A percentile compares a stretch with the other conserved stretches of the same genome.
phyloP scores from a whole-genome alignment of 352 stramenopile genomes.

The Globisporangium solare region DNA sequence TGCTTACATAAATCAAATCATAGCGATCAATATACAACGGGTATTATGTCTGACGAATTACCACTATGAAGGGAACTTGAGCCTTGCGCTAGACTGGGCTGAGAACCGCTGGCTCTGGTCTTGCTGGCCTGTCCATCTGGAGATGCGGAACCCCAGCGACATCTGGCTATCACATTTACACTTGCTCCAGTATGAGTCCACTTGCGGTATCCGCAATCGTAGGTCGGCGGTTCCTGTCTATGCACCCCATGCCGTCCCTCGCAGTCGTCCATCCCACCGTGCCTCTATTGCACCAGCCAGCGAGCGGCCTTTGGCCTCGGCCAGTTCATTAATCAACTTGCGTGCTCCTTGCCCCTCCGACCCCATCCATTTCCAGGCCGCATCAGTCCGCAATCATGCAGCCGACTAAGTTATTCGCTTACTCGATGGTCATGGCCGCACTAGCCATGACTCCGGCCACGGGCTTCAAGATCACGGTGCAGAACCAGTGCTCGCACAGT shows the following conservation, averaged over 20 bases:
- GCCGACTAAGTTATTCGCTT: no score
- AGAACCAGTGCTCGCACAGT: conserved; percentile 43
- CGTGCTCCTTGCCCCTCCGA: background rate
- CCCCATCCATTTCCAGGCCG: background rate
- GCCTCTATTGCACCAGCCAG: no score
- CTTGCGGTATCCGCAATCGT: no score
- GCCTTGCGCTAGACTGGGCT: no score
- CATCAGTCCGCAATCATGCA: background rate
- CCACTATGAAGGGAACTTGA: no score
- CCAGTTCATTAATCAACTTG: conserved; percentile 12
- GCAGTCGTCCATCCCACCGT: no score
- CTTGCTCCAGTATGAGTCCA: conserved; percentile 4
- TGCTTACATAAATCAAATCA: no score
- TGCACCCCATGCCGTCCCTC: no score
- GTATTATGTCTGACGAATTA: no score
- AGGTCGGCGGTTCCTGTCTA: background rate
- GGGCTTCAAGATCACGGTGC: conserved; percentile 57
- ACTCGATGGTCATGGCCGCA: conserved; percentile 2
- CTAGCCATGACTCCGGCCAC: conserved; percentile 16
- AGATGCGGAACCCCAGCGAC: conserved; percentile 1
- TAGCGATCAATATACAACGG: no score
- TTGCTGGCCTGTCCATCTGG: conserved; percentile 3
- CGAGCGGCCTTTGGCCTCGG: no score
- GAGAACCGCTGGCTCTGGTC: no score
- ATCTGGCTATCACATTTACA: conserved; percentile 7